Evolutionary conservation across 1,284 basidiomycete genomes (phyloP), one percentile per base, ranked within the genome.

Genomic region (Marasmius oreades): DNA sequence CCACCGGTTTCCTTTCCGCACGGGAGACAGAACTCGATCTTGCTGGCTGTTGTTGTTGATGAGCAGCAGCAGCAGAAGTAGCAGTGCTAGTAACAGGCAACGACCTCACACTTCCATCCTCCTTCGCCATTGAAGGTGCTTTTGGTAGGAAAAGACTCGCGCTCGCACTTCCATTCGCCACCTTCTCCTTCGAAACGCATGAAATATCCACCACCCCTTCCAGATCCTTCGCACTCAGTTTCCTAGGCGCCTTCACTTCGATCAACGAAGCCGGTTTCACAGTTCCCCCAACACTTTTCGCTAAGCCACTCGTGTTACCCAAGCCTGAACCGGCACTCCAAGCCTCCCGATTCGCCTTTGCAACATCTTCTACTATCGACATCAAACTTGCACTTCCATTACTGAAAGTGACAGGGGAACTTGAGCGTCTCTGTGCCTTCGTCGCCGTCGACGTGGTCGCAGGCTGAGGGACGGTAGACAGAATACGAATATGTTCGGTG

Each of bases 301-400:
- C 48, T 10, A 31, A 44, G 54, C 58, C 33, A 46, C 59, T 59
- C 39, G 57, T 60, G 44, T 55, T 61, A 61, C 59, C 52, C 55
- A 54, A 59, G 43, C 51, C 55, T n/a, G n/a, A n/a, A n/a, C 61
- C 53, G 31, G 62, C 53, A 31, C 34, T 56, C 64, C 69, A 67
- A 10, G 65, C 68, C 10, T 70, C 61, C 28, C 70, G 59, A 60
- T 80, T 79, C 53, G 68, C 69, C 44, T 73, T 73, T 10, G 83
- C 67, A 34, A 86, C 80, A 57, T 76, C 79, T 62, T 86, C 85
- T 5, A 88, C 81, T 60, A 88, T 82, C 62, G 79, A 83, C 85
- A 89, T 83, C 64, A 89, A 68, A 46, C 79, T 87, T 46, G 69
- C 61, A 46, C 60, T 72, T n/a, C 56, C 34, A 34, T 24, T 34